These are phyloP conservation scores for Paecilomyces sp. DNA, from an alignment of 2,329 filamentous ascomycete genomes.

Conservation along the genomic window DNA sequence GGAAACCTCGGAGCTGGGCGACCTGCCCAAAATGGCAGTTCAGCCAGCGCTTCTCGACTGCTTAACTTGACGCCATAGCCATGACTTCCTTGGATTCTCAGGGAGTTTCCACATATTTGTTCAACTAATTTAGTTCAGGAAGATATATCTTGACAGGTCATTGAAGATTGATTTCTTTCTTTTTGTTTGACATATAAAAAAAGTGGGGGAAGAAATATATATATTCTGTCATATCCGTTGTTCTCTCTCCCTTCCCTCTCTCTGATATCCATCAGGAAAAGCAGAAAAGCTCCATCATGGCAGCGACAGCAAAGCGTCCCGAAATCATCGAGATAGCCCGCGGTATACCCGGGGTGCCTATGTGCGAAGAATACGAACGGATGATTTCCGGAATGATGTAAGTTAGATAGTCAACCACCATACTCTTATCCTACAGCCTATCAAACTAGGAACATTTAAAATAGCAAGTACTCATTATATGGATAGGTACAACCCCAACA, in stretches of 20 bases:
- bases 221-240: no score
- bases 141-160: no score
- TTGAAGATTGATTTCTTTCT: no score
- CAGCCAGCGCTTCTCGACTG: no score
- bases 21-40: not conserved
- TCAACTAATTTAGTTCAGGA: no score
- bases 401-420: not conserved
- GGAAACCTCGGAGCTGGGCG: not conserved
- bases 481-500: not conserved
- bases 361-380: constrained; percentile 27
- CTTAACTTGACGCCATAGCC: not conserved
- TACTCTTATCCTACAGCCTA: no score
- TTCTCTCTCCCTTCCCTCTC: not conserved
- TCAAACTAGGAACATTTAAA: no score
- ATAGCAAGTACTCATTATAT: not conserved
- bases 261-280: no score
- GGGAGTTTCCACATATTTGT: not conserved
- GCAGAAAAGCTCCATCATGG: constrained; percentile 5
- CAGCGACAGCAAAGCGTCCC: constrained; percentile 17
- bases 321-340: constrained; percentile 25
- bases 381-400: constrained; percentile 32
- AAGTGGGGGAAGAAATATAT: no score
- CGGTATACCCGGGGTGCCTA: constrained; percentile 15
- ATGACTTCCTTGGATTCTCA: not conserved
- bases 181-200: no score